Evolutionary conservation across 2,329 filamentous ascomycete species (phyloP), one percentile per base, ranked within the genome.

Genomic region (Chalara sp.): DNA sequence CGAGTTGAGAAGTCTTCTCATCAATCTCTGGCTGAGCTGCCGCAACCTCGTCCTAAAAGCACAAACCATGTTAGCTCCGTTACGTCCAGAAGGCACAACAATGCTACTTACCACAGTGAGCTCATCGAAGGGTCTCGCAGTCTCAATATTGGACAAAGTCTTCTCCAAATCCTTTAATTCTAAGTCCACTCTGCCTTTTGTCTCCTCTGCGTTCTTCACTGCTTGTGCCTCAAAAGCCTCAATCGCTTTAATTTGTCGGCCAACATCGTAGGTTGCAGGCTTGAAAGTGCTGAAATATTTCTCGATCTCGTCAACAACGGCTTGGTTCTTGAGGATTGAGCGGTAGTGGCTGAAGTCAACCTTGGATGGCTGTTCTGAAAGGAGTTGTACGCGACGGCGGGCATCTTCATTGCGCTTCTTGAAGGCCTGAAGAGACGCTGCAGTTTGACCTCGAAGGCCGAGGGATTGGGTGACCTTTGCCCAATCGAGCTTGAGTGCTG

Each of bases 351-450:
- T 73, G 76, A 99, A 97, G 80, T 99, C 90, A 75, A 99, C 83
- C 53, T 82, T 81, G 67, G 89, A 89, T 59, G 92, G 77, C 70
- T 87, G 84, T 74, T 96, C 89, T 58, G 82, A 84, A 53, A 99
- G 89, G 57, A 82, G 66, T 72, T 87, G 83, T 56, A 99, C 80
- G 76, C 92, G 92, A 78, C 93, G 92, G 75, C 92, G 91, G 69
- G 89, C 92, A 71, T 96, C 91, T 71, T 99, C 93, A 80, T 97
- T 96, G 77, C 93, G 91, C 84, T 96, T 93, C 84, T 99, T 99
- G 86, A 99, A 99, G 61, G 89, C 82, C 72, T 92, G 86, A 56
- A 99, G 89, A 56, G 92, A 87, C 66, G 86, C 76, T 63, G 89
- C 91, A 63, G 93, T 99, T 78, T 90, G 88, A 72, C 93, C 93